Percentiles rank a stretch among this genome's conserved stretches.
These are phyloP conservation scores for Pseudoneurospora amorphoporcata DNA, from an alignment of 495 filamentous ascomycete species.

Conservation along the genomic window DNA sequence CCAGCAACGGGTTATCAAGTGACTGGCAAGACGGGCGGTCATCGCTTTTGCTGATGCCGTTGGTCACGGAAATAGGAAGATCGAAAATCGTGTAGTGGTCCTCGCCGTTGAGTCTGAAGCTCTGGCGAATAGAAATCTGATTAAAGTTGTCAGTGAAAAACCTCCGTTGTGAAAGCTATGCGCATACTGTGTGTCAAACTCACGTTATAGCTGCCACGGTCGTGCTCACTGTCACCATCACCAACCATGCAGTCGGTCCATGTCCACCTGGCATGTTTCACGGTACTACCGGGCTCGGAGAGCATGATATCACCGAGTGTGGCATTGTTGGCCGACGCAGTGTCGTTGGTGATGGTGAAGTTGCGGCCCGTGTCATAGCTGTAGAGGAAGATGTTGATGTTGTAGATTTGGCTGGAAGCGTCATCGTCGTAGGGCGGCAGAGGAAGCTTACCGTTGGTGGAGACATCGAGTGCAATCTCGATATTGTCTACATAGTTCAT, in stretches of 20 bases:
- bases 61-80: slow-evolving; percentile 56
- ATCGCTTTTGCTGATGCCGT: slow-evolving; percentile 37
- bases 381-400: slow-evolving; percentile 57
- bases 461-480: slow-evolving; percentile 56
- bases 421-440: slow-evolving; percentile 44
- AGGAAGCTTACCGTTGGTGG: slow-evolving; percentile 49
- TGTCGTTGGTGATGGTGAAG: slow-evolving; percentile 60
- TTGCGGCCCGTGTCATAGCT: slow-evolving; percentile 49
- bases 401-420: slow-evolving; percentile 43
- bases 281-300: slow-evolving; percentile 51
- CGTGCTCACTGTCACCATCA: slow-evolving; percentile 32
- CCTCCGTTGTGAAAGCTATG: not conserved
- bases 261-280: slow-evolving; percentile 59
- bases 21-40: slow-evolving; percentile 35
- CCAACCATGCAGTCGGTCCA: slow-evolving; percentile 59
- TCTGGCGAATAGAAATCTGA: slow-evolving; percentile 57
- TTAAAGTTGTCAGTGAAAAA: not conserved
- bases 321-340: slow-evolving; percentile 40
- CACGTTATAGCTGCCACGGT: slow-evolving; percentile 41
- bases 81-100: slow-evolving; percentile 61
- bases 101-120: slow-evolving; percentile 49
- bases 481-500: slow-evolving; percentile 37
- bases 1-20: slow-evolving; percentile 33
- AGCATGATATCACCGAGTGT: slow-evolving; percentile 51
- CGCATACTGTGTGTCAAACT: slow-evolving; percentile 3